Evolutionary conservation across 1,284 basidiomycete genomes (phyloP), one percentile per base, ranked within the genome.

Genomic region (Amylostereum areolatum): DNA sequence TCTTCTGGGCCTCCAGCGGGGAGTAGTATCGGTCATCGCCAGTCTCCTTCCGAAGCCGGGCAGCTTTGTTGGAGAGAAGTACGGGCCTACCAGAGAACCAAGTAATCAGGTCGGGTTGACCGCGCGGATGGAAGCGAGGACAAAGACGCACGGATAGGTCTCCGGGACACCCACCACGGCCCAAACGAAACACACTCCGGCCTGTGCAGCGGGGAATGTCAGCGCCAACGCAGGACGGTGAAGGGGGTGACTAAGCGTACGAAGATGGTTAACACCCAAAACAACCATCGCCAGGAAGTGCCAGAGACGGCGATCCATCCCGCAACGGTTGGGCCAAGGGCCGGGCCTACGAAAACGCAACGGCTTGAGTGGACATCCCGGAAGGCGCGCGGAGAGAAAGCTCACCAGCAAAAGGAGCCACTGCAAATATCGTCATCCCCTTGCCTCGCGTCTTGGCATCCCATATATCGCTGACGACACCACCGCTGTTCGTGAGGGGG

Each of bases 1-100:
- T 62, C 45, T 61, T 58, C 12, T 63, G 57, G 27, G 61, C 57
- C 52, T 73, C 70, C 10, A 70, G 54, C 0, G 69, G 62, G 10
- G 67, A 67, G 61, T 76, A 79, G 58, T 75, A 86, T 2, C 73
- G 62, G 5, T 75, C 61, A 54, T 86, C 78, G 2, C 79, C 80
- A 0, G 82, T 85, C 50, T 69, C 62, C 55, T 65, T 64, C 28
- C 69, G 62, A 34, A 66, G 48, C 46, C 57, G 57, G 46, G 61
- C 43, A 0, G 69, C 69, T 12, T 62, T 65, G 28, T 54, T 52
- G 2, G 64, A 60, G n/a, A 85, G 63, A 32, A 85, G 67, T 42
- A 80, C 42, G 4, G 68, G 71, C 18, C 41, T 43, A 39, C 37
- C 37, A 12, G 37, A 12, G 24, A 39, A 39, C n/a, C 41, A 29